Percentiles rank a stretch among this genome's conserved stretches.
Conservation (phyloP, 495 filamentous ascomycete genomes). For the Coniosporium apollinis region DNA sequence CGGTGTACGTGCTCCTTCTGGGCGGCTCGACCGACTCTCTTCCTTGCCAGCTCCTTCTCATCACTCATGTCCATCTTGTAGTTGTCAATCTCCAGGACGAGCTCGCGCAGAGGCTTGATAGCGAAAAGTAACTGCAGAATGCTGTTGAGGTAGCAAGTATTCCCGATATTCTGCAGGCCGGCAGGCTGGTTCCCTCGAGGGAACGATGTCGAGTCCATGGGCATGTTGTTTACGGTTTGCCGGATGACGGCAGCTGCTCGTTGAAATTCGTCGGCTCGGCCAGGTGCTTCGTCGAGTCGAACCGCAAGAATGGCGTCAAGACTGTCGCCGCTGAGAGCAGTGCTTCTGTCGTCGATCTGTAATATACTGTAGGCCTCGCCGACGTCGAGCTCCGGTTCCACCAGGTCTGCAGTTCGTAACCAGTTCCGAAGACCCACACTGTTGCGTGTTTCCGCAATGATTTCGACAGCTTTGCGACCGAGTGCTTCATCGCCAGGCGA, state of each 20-base stretch:
- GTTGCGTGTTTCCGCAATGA: constrained; percentile 39
- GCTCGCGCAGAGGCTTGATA: constrained; percentile 60
- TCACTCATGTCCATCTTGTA: constrained; percentile 47
- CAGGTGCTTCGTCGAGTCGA: no score
- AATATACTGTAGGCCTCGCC: constrained; percentile 39
- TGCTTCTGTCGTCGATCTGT: no score
- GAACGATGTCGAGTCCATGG: background rate
- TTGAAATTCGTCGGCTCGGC: no score
- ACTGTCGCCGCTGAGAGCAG: no score
- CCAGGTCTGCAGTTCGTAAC: constrained; percentile 36
- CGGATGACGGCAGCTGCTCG: no score
- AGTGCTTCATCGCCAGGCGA: constrained; percentile 30
- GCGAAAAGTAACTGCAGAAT: constrained; percentile 91
- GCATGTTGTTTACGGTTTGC: no score
- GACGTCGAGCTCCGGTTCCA: constrained; percentile 38
- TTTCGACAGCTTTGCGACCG: constrained; percentile 35
- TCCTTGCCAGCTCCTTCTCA: constrained; percentile 33
- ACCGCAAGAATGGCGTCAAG: no score
- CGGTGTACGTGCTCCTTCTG: background rate
- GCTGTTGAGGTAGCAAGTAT: constrained; percentile 97
- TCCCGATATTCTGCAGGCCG: constrained; percentile 82
- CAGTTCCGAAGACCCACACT: constrained; percentile 37
- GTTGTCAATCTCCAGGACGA: constrained; percentile 57
- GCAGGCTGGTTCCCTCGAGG: constrained; percentile 43
- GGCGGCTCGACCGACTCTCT: constrained; percentile 35